Base-by-base conservation (phyloP, 129 eudicot species). In the Smallanthus sonchifolius region DNA sequence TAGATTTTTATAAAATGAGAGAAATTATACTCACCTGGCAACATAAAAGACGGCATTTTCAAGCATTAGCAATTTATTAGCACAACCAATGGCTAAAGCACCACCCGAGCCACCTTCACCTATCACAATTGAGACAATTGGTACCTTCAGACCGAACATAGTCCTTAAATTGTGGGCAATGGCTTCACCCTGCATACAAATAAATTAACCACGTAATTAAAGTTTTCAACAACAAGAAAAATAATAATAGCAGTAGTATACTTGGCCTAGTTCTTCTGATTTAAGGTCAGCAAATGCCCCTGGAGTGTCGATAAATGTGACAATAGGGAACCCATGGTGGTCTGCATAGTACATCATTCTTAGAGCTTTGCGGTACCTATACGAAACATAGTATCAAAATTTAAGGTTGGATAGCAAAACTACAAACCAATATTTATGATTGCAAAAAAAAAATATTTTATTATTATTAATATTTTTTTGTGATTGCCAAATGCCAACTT, bases 91-190 rank as follows among this genome's bases (percentile, higher is more conserved):
- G 71, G 96, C 94, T 72, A 90, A 84, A 77, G 94, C 96, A 79
- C 96, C 96, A 51, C 96, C 94, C 59, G 96, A 90, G 16, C 96
- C 97, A 72, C 97, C 97, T 88, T 91, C 97, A 74, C 97, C 97
- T 1, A 91, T 91, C 63, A 91, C 94, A 70, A 91, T 86, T 40
- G 97, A 91, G 43, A 91, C 40, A 30, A 91, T 82, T 19, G 97
- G 97, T 28, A 91, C 97, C 79, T 91, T 84, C 63, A 91, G 77
- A 62, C 97, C 97, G 56, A 88, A 91, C 97, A 91, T 91, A 30
- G 87, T 81, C 81, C 91, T 86, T 72, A 91, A 83, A 81, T 91
- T 91, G 44, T 82, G 88, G 38, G 97, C 97, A 69, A 91, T 91
- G n/a, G 97, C 97, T 88, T 91, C 97, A 36, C 97, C 97, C 97